These are phyloP conservation scores for Eruca vesicaria DNA, from an alignment of 441 rosid genomes.

Conservation along the genomic window DNA sequence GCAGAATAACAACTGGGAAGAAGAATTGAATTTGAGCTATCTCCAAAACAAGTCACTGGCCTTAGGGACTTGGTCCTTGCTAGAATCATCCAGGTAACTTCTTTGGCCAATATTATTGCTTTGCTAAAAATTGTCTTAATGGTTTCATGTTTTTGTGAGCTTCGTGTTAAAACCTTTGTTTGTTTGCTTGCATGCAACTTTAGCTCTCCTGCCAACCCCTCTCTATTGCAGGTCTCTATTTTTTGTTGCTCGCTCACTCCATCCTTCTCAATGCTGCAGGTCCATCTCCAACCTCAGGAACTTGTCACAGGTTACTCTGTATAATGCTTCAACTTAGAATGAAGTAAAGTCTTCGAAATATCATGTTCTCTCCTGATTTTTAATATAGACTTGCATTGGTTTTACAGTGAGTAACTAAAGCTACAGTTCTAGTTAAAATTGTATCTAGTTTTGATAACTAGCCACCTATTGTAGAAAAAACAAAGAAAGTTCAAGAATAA, in stretches of 20 bases:
- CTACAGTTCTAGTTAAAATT: neutral
- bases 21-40: neutral
- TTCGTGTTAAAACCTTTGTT: too few relatives aligned
- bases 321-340: neutral
- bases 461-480: too few relatives aligned
- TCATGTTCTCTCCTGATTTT: conserved; percentile 1
- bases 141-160: too few relatives aligned
- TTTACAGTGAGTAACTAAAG: neutral
- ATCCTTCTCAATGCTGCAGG: conserved; percentile 75
- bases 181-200: too few relatives aligned
- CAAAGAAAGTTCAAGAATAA: too few relatives aligned
- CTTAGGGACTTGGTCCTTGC: too few relatives aligned
- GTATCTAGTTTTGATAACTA: too few relatives aligned
- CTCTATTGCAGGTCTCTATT: conserved; percentile 61
- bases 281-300: conserved; percentile 84
- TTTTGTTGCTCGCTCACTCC: conserved; percentile 74
- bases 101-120: too few relatives aligned
- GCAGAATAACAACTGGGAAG: neutral
- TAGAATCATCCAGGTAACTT: too few relatives aligned
- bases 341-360: neutral
- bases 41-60: too few relatives aligned
- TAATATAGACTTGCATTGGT: neutral
- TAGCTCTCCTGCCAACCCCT: neutral
- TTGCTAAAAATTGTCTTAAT: too few relatives aligned
- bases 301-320: conserved; percentile 75